Percentiles rank a stretch among this genome's conserved stretches.
Evolutionary conservation across 768 basidiomycete genomes (phyloP).

Genomic region (Boletus tomentosulus): DNA sequence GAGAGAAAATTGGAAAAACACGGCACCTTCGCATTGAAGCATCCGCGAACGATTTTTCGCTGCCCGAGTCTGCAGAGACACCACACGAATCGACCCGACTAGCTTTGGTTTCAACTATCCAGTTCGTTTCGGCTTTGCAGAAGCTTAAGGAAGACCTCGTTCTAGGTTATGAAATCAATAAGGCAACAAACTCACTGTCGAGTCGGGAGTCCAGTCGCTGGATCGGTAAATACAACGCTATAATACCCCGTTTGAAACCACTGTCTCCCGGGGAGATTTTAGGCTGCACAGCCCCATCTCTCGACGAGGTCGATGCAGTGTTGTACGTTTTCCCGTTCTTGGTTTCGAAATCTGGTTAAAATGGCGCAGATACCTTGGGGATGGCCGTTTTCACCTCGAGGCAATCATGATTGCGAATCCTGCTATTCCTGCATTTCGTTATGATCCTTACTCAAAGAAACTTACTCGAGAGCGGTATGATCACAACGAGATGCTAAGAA

Average conservation of each 20-base stretch:
- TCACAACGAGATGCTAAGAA: conserved; percentile 78
- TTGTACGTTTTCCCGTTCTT: conserved; percentile 50
- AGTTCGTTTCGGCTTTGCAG: conserved; percentile 93
- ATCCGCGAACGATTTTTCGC: neutral
- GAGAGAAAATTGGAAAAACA: conserved; percentile 36
- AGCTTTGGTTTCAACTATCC: conserved; percentile 94
- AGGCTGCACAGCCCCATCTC: conserved; percentile 90
- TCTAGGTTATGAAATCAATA: conserved; percentile 29
- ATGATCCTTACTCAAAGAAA: conserved; percentile 98
- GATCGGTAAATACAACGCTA: conserved; percentile 66
- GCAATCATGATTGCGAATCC: conserved; percentile 99
- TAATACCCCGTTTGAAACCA: conserved; percentile 84
- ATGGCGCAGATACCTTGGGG: conserved; percentile 82
- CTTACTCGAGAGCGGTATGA: conserved; percentile 90
- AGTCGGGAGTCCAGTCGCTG: conserved; percentile 31
- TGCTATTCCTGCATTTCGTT: conserved; percentile 88
- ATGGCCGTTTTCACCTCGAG: conserved; percentile 97
- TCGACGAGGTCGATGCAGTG: conserved; percentile 82
- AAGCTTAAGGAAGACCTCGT: conserved; percentile 77
- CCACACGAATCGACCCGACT: conserved; percentile 54
- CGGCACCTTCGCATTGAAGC: conserved; percentile 61
- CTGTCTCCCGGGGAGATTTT: conserved; percentile 95
- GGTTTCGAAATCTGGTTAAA: conserved; percentile 1
- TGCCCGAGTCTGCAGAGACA: conserved; percentile 8
- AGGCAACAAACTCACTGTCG: neutral